Conservation (phyloP, 139 green algal species). For the Parachlorella kessleri region DNA sequence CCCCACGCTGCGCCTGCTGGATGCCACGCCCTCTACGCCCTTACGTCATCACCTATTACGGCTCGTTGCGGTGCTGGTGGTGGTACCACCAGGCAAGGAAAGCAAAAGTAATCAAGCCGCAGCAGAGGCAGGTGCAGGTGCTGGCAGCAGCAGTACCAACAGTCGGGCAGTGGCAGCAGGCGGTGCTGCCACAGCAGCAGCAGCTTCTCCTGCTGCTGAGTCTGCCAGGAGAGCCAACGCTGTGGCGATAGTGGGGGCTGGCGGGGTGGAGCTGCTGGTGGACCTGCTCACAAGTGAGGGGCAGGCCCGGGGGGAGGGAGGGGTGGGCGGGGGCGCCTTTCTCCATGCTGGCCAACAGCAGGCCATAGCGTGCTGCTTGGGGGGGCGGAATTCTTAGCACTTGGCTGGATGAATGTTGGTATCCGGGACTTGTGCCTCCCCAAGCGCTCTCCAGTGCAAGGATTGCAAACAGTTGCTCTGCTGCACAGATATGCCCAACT, state of each 20-base stretch:
- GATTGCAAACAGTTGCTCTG: too few species aligned
- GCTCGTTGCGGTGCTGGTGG: conserved; percentile 80
- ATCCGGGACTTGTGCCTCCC: background rate
- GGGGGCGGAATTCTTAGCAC: background rate
- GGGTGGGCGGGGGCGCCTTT: too few species aligned
- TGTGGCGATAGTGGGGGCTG: conserved; percentile 62
- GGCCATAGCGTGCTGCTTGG: too few species aligned
- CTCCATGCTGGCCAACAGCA: too few species aligned
- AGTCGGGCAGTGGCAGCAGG: background rate
- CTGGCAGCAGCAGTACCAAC: too few species aligned
- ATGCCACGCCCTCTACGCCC: conserved; percentile 58
- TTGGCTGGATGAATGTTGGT: background rate
- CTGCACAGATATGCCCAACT: too few species aligned
- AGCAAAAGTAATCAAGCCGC: too few species aligned
- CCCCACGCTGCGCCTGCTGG: conserved; percentile 75
- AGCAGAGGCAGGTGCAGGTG: too few species aligned
- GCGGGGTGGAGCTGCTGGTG: conserved; percentile 77
- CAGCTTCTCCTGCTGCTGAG: background rate
- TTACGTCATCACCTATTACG: conserved; percentile 78
- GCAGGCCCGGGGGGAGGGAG: too few species aligned
- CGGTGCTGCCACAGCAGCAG: background rate
- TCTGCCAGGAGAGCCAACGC: conserved; percentile 61
- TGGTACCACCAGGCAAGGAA: too few species aligned
- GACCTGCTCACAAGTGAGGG: conserved; percentile 73
- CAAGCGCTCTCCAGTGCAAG: too few species aligned